These are phyloP conservation scores for Phialophora expanda DNA, from an alignment of 2,329 filamentous ascomycete genomes.

Conservation along the genomic window DNA sequence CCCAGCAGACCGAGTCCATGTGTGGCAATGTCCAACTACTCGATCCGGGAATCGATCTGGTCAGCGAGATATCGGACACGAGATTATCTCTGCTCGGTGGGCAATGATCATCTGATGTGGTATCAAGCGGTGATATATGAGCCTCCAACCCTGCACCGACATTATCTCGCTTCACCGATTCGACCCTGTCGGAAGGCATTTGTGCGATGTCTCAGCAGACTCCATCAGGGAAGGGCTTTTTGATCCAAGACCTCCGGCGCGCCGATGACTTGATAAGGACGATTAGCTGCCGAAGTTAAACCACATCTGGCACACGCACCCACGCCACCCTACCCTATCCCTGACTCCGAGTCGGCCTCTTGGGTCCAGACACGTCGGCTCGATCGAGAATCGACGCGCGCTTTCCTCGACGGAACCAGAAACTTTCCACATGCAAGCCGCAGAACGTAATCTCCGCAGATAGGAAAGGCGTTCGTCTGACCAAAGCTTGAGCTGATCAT, in stretches of 20 bases:
- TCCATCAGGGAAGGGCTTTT: constrained; percentile 7
- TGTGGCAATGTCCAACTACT: neutral
- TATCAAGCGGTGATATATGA: neutral
- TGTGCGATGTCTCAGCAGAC: constrained; percentile 8
- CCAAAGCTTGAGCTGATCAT: constrained; percentile 3
- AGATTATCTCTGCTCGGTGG: neutral
- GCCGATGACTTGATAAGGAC: constrained; percentile 14
- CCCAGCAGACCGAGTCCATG: neutral
- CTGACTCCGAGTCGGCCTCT: neutral
- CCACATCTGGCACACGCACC: neutral
- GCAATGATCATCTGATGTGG: neutral
- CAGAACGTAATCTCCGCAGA: constrained; percentile 18
- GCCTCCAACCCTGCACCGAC: neutral
- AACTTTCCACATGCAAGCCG: constrained; percentile 6
- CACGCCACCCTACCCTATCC: neutral
- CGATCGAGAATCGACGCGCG: neutral
- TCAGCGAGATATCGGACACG: neutral
- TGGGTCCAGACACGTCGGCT: neutral
- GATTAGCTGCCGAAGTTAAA: constrained; percentile 9
- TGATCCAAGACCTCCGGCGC: constrained; percentile 2
- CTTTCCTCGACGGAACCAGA: neutral
- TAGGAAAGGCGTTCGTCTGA: constrained; percentile 8
- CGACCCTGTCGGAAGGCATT: neutral
- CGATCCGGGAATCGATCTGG: neutral
- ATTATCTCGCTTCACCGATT: constrained; percentile 3